phyloP scores from a whole-genome alignment of 805 yeast genomes.

The Ascoidea tarda region DNA sequence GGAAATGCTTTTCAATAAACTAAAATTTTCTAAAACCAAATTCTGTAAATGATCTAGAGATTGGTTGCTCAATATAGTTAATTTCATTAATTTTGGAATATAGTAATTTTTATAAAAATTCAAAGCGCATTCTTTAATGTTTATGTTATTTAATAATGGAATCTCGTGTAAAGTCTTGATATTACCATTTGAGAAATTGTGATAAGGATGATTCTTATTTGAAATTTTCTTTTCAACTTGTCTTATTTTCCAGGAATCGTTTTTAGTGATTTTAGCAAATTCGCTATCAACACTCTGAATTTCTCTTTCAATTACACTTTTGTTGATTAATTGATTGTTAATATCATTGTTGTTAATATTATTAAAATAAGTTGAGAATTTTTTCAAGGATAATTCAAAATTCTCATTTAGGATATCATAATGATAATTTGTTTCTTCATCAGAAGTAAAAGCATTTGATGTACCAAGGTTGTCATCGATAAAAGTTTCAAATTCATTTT shows the following conservation, averaged over 20 bases:
- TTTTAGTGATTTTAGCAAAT: constrained; percentile 86
- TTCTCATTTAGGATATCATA: constrained; percentile 71
- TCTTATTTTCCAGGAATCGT: constrained; percentile 76
- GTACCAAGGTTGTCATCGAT: constrained; percentile 76
- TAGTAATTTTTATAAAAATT: constrained; percentile 61
- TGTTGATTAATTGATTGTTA: constrained; percentile 45
- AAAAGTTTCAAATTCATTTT: constrained; percentile 64
- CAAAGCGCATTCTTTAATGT: constrained; percentile 71
- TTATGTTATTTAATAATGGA: constrained; percentile 45
- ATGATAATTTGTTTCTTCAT: constrained; percentile 80
- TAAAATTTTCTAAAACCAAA: constrained; percentile 43
- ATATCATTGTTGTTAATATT: constrained; percentile 11
- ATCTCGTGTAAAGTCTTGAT: constrained; percentile 51
- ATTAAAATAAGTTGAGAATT: constrained; percentile 88
- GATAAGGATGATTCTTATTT: constrained; percentile 68
- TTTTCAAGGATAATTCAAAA: constrained; percentile 77
- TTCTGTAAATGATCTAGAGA: constrained; percentile 52
- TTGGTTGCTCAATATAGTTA: constrained; percentile 77
- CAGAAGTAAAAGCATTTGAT: constrained; percentile 85
- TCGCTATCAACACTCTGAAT: constrained; percentile 93
- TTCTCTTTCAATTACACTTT: constrained; percentile 76
- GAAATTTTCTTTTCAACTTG: constrained; percentile 71
- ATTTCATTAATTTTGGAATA: constrained; percentile 80
- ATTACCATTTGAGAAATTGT: constrained; percentile 87
- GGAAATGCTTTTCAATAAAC: constrained; percentile 1